phyloP scores from a whole-genome alignment of 2,329 filamentous ascomycete species.

The Diaporthe batatas region DNA sequence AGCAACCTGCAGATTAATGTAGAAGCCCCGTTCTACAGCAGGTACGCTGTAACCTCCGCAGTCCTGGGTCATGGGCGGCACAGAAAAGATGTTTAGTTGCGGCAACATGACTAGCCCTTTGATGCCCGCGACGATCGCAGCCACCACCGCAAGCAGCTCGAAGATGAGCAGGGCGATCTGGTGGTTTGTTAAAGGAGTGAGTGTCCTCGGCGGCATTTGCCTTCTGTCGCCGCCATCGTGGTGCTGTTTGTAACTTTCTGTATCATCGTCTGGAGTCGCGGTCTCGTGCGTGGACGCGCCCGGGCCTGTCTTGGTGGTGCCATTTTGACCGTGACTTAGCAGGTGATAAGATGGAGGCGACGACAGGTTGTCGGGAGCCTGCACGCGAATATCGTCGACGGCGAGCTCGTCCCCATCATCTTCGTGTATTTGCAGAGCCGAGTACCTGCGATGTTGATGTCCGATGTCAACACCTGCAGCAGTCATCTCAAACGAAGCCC shows the following conservation, averaged over 20 bases:
- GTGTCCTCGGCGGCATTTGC: conserved; percentile 2
- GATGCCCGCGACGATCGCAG: background rate
- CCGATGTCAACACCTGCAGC: background rate
- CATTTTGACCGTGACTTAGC: background rate
- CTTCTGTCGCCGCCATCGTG: background rate
- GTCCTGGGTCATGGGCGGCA: conserved; percentile 30
- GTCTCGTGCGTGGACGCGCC: background rate
- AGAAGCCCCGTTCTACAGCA: conserved; percentile 28
- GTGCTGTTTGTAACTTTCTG: background rate
- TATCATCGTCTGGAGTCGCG: background rate
- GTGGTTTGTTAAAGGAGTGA: conserved; percentile 9
- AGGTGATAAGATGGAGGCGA: conserved; percentile 20
- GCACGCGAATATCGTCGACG: background rate
- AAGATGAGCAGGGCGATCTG: conserved; percentile 7
- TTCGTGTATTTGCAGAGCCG: conserved; percentile 1
- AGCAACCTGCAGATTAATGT: conserved; percentile 28
- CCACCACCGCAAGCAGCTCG: conserved; percentile 7
- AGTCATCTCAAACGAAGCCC: background rate
- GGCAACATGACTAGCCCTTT: conserved; percentile 18
- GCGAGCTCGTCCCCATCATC: background rate
- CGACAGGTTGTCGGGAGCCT: background rate
- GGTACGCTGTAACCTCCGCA: conserved; percentile 29
- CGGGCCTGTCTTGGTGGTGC: background rate
- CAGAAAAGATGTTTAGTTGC: background rate
- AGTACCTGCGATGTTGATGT: background rate